Conservation (phyloP, 2,329 filamentous ascomycete genomes). For the Fonsecaea multimorphosa region DNA sequence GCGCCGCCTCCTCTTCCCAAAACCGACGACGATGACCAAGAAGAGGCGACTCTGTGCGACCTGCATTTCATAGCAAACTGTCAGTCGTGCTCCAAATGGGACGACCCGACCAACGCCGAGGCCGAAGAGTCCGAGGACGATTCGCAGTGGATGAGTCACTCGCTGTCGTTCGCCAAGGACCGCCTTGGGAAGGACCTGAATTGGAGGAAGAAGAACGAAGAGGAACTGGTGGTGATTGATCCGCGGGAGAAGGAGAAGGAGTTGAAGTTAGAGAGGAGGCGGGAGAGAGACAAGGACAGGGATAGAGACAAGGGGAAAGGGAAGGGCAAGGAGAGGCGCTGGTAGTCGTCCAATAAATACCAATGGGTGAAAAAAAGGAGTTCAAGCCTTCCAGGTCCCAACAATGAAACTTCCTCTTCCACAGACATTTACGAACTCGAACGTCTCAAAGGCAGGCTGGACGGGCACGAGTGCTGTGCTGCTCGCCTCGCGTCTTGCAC, state of each 20-base stretch:
- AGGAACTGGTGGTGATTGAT: constrained; percentile 92
- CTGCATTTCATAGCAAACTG: constrained; percentile 96
- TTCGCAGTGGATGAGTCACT: constrained; percentile 83
- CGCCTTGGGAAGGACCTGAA: constrained; percentile 86
- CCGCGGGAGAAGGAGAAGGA: constrained; percentile 80
- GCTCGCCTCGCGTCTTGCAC: no score
- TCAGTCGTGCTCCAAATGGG: constrained; percentile 88
- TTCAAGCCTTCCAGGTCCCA: background rate
- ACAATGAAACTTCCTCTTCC: background rate
- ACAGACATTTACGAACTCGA: background rate
- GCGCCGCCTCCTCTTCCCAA: background rate
- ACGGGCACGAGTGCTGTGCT: background rate
- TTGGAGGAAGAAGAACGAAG: constrained; percentile 88
- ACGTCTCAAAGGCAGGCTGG: background rate
- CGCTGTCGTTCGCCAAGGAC: constrained; percentile 85
- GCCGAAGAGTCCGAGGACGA: constrained; percentile 62
- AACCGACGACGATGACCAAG: constrained; percentile 49
- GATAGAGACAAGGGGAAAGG: constrained; percentile 39
- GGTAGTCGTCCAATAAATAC: background rate
- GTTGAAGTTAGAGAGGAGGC: constrained; percentile 60
- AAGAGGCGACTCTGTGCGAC: constrained; percentile 81
- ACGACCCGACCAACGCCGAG: constrained; percentile 62
- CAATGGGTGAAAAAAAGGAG: no score
- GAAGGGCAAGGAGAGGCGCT: constrained; percentile 34
- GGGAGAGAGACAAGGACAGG: constrained; percentile 43